Percentiles rank a stretch among this genome's conserved stretches.
phyloP scores from a whole-genome alignment of 2,329 filamentous ascomycete genomes.

The Furcasterigmium sp. region DNA sequence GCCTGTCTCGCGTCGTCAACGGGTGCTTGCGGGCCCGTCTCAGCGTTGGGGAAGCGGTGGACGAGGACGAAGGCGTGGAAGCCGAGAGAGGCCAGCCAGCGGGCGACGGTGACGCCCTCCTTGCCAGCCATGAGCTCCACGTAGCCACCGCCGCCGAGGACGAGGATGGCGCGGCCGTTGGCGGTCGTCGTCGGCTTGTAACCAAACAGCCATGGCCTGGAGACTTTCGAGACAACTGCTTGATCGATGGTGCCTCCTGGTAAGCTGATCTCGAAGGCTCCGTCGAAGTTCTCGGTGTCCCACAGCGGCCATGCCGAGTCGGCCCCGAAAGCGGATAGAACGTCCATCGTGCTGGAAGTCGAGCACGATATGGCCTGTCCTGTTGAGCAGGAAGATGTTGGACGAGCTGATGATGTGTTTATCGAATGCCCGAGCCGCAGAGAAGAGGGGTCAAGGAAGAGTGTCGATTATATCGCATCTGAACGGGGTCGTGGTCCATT shows the following conservation, averaged over 20 bases:
- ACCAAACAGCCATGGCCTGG: conserved; percentile 14
- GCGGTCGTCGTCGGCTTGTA: conserved; percentile 11
- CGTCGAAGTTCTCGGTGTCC: conserved; percentile 8
- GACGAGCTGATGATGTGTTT: too few relatives aligned
- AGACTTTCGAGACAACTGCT: conserved; percentile 10
- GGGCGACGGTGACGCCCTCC: conserved; percentile 14
- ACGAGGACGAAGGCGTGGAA: conserved; percentile 16
- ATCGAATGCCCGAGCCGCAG: too few relatives aligned
- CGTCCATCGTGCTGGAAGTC: conserved; percentile 4
- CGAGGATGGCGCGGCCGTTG: conserved; percentile 13
- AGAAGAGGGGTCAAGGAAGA: too few relatives aligned
- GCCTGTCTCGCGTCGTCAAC: conserved; percentile 15
- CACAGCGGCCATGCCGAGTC: conserved; percentile 13
- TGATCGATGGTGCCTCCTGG: conserved; percentile 8
- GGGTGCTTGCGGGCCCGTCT: conserved; percentile 11
- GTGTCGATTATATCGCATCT: too few relatives aligned
- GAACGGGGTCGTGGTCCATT: too few relatives aligned
- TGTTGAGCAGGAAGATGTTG: too few relatives aligned
- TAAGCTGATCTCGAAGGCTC: conserved; percentile 12
- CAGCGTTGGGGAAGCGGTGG: conserved; percentile 14
- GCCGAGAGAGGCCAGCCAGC: conserved; percentile 14
- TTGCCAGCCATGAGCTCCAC: conserved; percentile 16
- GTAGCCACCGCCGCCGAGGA: conserved; percentile 16
- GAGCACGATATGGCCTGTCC: too few relatives aligned
- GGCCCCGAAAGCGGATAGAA: conserved; percentile 5